phyloP scores from a whole-genome alignment of 768 basidiomycete genomes.

The Dioszegia hungarica region DNA sequence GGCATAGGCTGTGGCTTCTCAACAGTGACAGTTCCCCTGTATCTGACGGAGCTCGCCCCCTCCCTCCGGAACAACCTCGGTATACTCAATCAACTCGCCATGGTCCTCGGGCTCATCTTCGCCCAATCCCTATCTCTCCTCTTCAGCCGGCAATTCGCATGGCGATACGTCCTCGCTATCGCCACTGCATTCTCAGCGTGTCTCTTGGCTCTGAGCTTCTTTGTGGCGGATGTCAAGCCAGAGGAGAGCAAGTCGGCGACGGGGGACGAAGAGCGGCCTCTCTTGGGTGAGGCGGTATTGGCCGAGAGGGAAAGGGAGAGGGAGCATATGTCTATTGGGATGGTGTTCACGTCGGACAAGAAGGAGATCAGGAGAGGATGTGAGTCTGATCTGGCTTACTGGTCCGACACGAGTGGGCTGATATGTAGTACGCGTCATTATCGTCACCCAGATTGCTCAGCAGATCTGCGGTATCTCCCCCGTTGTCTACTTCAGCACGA shows the following conservation, averaged over 20 bases:
- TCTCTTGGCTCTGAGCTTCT: slow-evolving; percentile 1
- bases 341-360: not conserved
- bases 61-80: slow-evolving; percentile 11
- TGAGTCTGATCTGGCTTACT: not conserved
- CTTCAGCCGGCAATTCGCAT: slow-evolving; percentile 3
- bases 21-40: slow-evolving; percentile 2
- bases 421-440: slow-evolving; percentile 17
- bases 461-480: slow-evolving; percentile 35
- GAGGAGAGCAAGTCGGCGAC: not conserved
- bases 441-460: slow-evolving; percentile 17
- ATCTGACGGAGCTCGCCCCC: slow-evolving; percentile 7
- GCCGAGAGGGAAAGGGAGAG: not conserved
- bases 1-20: slow-evolving; percentile 5
- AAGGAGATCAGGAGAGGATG: not conserved
- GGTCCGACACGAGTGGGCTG: not conserved
- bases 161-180: slow-evolving; percentile 7
- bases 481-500: slow-evolving; percentile 87
- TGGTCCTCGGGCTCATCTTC: slow-evolving; percentile 5
- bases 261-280: not conserved
- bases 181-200: not conserved
- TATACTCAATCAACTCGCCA: slow-evolving; percentile 7
- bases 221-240: not conserved
- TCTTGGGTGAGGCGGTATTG: not conserved
- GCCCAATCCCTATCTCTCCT: slow-evolving; percentile 9
- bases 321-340: not conserved